Conservation (phyloP, 768 basidiomycete species). For the Stropharia rugosoannulata region DNA sequence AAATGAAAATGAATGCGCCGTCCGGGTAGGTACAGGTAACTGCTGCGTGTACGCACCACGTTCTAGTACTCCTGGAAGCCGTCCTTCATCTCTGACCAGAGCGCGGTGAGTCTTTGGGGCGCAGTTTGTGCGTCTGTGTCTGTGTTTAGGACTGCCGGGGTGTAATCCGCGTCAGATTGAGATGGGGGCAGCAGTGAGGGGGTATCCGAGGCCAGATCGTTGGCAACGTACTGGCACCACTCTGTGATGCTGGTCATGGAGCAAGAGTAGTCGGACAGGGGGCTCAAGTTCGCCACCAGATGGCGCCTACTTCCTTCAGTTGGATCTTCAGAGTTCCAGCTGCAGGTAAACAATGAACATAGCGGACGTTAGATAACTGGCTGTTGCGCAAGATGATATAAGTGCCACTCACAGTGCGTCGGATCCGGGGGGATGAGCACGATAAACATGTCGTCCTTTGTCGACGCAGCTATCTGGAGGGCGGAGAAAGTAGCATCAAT, state of each 20-base stretch:
- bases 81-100: slow-evolving; percentile 23
- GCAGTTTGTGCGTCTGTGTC: background rate
- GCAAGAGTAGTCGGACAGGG: slow-evolving; percentile 31
- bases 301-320: slow-evolving; percentile 34
- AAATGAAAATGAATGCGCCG: background rate
- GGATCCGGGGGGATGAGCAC: slow-evolving; percentile 36
- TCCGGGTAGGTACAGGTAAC: background rate
- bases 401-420: slow-evolving; percentile 26
- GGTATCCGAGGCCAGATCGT: slow-evolving; percentile 21
- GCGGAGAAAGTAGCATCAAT: background rate
- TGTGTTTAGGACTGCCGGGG: background rate
- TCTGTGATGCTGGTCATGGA: slow-evolving; percentile 22
- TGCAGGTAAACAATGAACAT: slow-evolving; percentile 11
- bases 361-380: background rate
- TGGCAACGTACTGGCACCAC: slow-evolving; percentile 33
- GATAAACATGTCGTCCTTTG: slow-evolving; percentile 31
- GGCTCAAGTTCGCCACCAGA: slow-evolving; percentile 36
- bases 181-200: slow-evolving; percentile 10
- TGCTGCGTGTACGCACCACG: slow-evolving; percentile 19
- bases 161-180: background rate
- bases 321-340: slow-evolving; percentile 30
- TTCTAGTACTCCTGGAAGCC: slow-evolving; percentile 28
- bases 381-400: background rate
- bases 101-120: slow-evolving; percentile 7
- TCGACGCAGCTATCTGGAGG: slow-evolving; percentile 35